Evolutionary conservation across 495 filamentous ascomycete genomes (phyloP), one percentile per base, ranked within the genome.

Genomic region (Pseudevernia furfuracea): DNA sequence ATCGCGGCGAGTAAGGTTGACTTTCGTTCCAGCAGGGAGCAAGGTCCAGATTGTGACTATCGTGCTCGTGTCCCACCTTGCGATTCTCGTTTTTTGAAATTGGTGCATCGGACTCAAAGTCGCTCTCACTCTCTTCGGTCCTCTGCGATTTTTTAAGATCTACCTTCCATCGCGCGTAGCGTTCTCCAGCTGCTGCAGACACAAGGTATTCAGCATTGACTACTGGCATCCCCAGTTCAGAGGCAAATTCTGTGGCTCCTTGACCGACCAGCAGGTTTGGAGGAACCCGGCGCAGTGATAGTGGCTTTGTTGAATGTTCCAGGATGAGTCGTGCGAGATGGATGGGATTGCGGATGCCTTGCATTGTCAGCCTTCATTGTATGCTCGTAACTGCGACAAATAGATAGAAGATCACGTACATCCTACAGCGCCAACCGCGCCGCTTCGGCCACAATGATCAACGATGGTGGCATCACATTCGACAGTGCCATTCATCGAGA

Each of bases 401-500:
- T 19, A n/a, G 41, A 39, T 8, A 17, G 19, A 28, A 49, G 14
- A 23, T 10, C 5, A 81, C 91, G 76, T 81, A 97, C 94, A 86
- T 58, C 87, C 81, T 56, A 92, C 89, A 43, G 94, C 95, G 66
- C 92, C 95, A 70, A 88, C 94, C 59, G 91, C 94, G 63, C 94
- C 94, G 74, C 92, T 97, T 68, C 91, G 85, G 15, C 94, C 94
- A 55, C 85, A 78, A 70, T 97, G 90, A 70, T 98, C 92, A 44
- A 97, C 87, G 44, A 98, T 84, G 0, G 89, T 89, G 41, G 94
- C 95, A 76, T 98, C 94, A 70, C 92, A 91, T 72, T 98, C 95
- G 32, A 96, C 94, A 21, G 85, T 83, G 4, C 94, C 94, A 67
- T 97, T 87, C 59, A 92, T 86, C 56, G 87, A 84, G n/a, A 97